phyloP scores from a whole-genome alignment of 2,329 filamentous ascomycete genomes.

The Tolypocladium amazonense region DNA sequence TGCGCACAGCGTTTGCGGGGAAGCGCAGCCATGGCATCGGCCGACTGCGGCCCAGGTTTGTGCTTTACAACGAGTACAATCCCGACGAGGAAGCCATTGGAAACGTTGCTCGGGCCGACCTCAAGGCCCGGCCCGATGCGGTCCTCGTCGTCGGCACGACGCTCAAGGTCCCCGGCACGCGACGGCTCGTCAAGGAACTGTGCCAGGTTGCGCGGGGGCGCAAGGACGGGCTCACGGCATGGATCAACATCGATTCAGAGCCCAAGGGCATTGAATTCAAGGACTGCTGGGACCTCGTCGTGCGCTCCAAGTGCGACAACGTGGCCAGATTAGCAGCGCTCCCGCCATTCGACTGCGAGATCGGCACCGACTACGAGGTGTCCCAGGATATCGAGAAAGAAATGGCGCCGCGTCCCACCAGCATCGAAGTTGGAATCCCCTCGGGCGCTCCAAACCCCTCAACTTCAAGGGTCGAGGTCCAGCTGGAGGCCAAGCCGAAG shows the following conservation, averaged over 20 bases:
- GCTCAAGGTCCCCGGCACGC: slow-evolving; percentile 87
- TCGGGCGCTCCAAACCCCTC: slow-evolving; percentile 12
- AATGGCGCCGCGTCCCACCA: slow-evolving; percentile 25
- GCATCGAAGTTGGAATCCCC: slow-evolving; percentile 18
- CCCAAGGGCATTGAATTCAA: slow-evolving; percentile 78
- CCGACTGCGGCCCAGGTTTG: slow-evolving; percentile 80
- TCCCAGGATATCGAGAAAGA: slow-evolving; percentile 31
- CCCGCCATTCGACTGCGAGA: slow-evolving; percentile 45
- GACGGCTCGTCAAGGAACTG: slow-evolving; percentile 81
- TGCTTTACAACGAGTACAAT: slow-evolving; percentile 95
- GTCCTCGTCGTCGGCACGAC: slow-evolving; percentile 93
- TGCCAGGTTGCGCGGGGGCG: slow-evolving; percentile 76
- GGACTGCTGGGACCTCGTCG: slow-evolving; percentile 86
- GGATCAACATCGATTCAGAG: slow-evolving; percentile 85
- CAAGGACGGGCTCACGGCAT: slow-evolving; percentile 77
- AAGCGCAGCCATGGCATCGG: slow-evolving; percentile 93
- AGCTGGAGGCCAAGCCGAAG: slow-evolving; percentile 23
- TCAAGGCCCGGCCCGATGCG: slow-evolving; percentile 78
- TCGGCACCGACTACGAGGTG: slow-evolving; percentile 38
- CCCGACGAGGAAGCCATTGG: slow-evolving; percentile 95
- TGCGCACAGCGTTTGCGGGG: slow-evolving; percentile 65
- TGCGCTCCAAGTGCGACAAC: slow-evolving; percentile 78
- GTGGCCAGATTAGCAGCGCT: slow-evolving; percentile 64
- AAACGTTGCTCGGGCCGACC: slow-evolving; percentile 75
- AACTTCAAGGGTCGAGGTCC: slow-evolving; percentile 8